phyloP scores from a whole-genome alignment of 352 stramenopile genomes.

The Pythium pyrilobum region DNA sequence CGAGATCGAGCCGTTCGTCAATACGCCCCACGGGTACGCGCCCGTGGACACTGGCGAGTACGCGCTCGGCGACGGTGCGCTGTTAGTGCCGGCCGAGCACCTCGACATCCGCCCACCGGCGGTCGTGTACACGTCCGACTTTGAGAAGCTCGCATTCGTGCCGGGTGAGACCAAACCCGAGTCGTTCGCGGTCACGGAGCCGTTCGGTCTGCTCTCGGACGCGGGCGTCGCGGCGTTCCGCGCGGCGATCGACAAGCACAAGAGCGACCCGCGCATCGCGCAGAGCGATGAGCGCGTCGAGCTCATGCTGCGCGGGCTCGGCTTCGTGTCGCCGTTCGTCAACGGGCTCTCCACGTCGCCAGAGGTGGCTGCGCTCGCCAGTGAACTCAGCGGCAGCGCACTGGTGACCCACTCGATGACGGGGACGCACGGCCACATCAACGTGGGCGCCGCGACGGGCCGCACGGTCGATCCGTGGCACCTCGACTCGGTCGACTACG shows the following conservation, averaged over 20 bases:
- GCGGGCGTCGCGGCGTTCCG: conserved; percentile 14
- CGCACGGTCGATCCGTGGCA: conserved; percentile 19
- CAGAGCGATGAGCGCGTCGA: conserved; percentile 21
- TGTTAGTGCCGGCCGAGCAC: conserved; percentile 8
- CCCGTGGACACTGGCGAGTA: conserved; percentile 15
- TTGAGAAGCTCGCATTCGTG: conserved; percentile 16
- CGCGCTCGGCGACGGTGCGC: not conserved
- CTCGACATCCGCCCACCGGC: conserved; percentile 11
- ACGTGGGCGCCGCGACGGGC: conserved; percentile 18
- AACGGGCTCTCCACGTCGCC: conserved; percentile 11
- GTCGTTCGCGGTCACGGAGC: conserved; percentile 18
- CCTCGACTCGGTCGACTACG: conserved; percentile 23
- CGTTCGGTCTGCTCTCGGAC: conserved; percentile 18
- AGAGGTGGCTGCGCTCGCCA: conserved; percentile 10
- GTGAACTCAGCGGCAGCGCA: conserved; percentile 10
- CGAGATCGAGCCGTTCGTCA: conserved; percentile 11
- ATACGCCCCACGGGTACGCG: conserved; percentile 11
- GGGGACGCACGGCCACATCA: conserved; percentile 19
- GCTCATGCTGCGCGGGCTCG: conserved; percentile 19
- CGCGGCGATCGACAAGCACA: conserved; percentile 13
- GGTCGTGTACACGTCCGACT: conserved; percentile 18
- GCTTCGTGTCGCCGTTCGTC: conserved; percentile 20
- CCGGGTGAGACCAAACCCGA: conserved; percentile 8
- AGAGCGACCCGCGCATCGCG: conserved; percentile 12
- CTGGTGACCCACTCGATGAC: conserved; percentile 18